Evolutionary conservation across 75 land plant genomes (phyloP).

Genomic region (Adiantum capillusveneris): DNA sequence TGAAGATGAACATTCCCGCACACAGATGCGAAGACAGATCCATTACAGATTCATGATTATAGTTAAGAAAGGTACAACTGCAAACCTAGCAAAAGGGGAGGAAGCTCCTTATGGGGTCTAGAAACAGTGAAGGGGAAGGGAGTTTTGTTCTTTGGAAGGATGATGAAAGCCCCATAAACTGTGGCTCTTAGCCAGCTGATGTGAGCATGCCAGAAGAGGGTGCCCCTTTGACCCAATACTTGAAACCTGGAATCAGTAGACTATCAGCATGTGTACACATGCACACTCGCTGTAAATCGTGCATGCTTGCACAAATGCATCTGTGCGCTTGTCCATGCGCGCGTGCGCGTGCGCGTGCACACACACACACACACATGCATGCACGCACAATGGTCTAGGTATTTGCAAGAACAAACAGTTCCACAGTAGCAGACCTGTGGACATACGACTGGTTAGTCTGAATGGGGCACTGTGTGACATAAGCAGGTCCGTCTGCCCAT

Average conservation of each 20-base stretch:
- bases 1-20: not conserved
- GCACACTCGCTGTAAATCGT: too few relatives aligned
- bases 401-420: too few relatives aligned
- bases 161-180: constrained; percentile 22
- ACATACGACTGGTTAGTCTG: constrained; percentile 14
- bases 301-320: too few relatives aligned
- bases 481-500: constrained; percentile 29
- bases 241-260: constrained; percentile 14
- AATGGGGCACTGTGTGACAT: constrained; percentile 28
- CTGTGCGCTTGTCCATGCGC: too few relatives aligned
- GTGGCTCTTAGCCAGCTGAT: constrained; percentile 28
- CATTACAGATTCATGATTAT: too few relatives aligned
- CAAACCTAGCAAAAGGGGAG: constrained; percentile 18
- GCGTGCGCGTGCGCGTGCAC: too few relatives aligned
- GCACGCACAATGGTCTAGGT: too few relatives aligned
- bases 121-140: constrained; percentile 15
- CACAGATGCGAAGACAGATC: not conserved
- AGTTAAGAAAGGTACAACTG: not conserved
- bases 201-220: constrained; percentile 17
- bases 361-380: too few relatives aligned
- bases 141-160: constrained; percentile 8
- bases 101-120: constrained; percentile 9
- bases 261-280: too few relatives aligned
- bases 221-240: constrained; percentile 16
- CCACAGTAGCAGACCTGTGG: constrained; percentile 15